Evolutionary conservation across 441 rosid genomes (phyloP).

Genomic region (Syzygium syzygioides): DNA sequence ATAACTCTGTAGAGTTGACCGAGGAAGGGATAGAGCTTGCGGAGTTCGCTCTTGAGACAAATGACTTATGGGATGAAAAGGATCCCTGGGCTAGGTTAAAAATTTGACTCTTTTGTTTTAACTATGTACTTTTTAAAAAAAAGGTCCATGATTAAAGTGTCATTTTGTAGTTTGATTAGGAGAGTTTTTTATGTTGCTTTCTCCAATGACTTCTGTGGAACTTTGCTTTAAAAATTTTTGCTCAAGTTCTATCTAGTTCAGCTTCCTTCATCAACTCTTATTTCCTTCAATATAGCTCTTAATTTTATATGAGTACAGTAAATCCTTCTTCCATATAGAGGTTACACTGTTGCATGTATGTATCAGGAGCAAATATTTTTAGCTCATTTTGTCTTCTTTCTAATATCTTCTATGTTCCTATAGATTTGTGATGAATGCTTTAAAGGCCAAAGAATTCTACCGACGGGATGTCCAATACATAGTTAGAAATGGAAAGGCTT

Average conservation of each 20-base stretch:
- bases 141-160: background rate
- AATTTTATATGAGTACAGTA: background rate
- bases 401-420: slow-evolving; percentile 12
- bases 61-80: slow-evolving; percentile 94
- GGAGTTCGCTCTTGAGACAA: slow-evolving; percentile 95
- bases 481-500: slow-evolving; percentile 90
- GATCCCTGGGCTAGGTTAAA: slow-evolving; percentile 96
- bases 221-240: background rate
- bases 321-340: background rate
- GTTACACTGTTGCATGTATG: background rate
- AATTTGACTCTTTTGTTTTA: slow-evolving; percentile 6
- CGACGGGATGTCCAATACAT: slow-evolving; percentile 89
- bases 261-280: background rate
- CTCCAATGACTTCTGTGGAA: background rate
- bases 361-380: background rate
- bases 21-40: slow-evolving; percentile 93
- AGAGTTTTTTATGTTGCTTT: background rate
- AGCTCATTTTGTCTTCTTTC: background rate
- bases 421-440: slow-evolving; percentile 95
- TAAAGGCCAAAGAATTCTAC: slow-evolving; percentile 97
- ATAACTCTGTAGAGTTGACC: slow-evolving; percentile 94
- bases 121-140: background rate
- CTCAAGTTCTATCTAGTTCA: background rate
- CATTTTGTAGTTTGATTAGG: background rate
- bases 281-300: background rate